Evolutionary conservation across 2,329 filamentous ascomycete species (phyloP), one percentile per base, ranked within the genome.

Genomic region (Bisporella sp.): DNA sequence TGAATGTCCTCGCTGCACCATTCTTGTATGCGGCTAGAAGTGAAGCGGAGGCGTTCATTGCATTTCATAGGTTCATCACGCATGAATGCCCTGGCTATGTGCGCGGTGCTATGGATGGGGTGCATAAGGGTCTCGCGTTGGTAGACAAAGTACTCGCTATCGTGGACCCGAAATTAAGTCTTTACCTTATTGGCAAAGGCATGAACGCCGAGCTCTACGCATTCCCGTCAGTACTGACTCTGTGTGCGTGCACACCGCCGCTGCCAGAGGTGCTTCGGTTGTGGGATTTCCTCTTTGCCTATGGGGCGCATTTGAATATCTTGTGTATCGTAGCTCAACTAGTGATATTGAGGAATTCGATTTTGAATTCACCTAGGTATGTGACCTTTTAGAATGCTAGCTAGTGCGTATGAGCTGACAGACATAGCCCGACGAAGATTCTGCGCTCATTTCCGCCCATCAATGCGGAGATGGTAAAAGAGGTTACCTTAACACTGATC

Each of bases 271-370:
- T 99, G 0, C 70, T 99, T 49, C 81, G 87, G 55, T 77, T 99
- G 2, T 99, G 93, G 93, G 93, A 99, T 67, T 99, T 99, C 61
- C 71, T 99, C 28, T 95, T 99, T 64, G 92, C 93, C 0, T 99
- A 96, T 60, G 93, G 93, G 0, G 84, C 90, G 35, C 93, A 99
- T 67, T 69, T 99, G 54, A 99, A 99, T 64, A 89, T 99, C 50
- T 71, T 99, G 28, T 97, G 93, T 66, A 96, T 99, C 57, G 93
- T 97, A 12, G 92, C 92, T 11, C 93, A 99, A 70, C 74, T 99
- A 47, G 85, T 96, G 45, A 79, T 95, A 62, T 89, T 96, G 71
- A 78, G 91, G 52, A 85, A 91, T 50, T 83, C 89, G 54, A 84
- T 99, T 48, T 71, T 99, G 59, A 82, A 82, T 51, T 95, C 87